phyloP scores from a whole-genome alignment of 305 asterid genomes.

The Rubia balearica region DNA sequence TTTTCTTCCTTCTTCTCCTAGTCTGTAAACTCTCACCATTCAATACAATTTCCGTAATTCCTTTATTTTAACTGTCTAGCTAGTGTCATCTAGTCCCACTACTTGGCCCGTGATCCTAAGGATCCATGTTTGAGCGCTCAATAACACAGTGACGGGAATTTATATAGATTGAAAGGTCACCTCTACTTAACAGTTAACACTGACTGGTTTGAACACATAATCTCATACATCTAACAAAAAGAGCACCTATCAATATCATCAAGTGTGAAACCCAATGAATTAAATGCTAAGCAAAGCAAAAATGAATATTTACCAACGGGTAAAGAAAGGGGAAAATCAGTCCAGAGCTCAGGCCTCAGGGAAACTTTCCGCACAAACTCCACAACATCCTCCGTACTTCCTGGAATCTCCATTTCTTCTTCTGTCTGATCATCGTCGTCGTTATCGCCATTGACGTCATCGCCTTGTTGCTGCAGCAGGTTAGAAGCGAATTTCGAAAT shows the following conservation, averaged over 20 bases:
- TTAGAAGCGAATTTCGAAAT: constrained; percentile 46
- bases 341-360: constrained; percentile 56
- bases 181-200: neutral
- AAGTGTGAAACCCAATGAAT: too few relatives aligned
- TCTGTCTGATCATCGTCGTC: constrained; percentile 31
- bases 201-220: too few relatives aligned
- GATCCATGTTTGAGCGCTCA: neutral
- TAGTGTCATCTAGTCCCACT: neutral
- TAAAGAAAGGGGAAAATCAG: constrained; percentile 59
- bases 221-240: too few relatives aligned
- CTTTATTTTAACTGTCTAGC: too few relatives aligned
- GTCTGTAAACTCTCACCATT: neutral
- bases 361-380: constrained; percentile 46
- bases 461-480: constrained; percentile 34
- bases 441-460: constrained; percentile 22
- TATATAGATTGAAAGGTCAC: neutral
- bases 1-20: neutral
- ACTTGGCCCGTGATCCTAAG: neutral
- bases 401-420: constrained; percentile 28
- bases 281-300: neutral
- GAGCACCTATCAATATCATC: too few relatives aligned
- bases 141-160: neutral
- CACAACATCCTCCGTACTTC: constrained; percentile 47
- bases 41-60: neutral
- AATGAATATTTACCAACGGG: constrained; percentile 33